Base-by-base conservation (phyloP, 768 basidiomycete genomes). In the Termitomyces sp. region DNA sequence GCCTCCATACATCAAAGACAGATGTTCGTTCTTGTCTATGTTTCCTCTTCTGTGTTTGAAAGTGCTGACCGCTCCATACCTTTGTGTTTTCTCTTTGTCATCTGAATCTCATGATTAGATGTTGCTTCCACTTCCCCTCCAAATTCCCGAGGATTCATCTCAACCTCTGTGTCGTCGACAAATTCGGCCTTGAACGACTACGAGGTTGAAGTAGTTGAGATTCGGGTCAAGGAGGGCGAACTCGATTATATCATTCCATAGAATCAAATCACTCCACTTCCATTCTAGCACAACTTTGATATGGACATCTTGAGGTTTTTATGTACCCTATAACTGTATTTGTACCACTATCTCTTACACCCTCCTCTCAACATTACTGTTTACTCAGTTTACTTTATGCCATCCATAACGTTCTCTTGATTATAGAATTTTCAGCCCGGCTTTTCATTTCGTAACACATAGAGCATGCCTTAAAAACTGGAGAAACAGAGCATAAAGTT, bases 161-260 rank as follows among this genome's bases (percentile, higher is more conserved):
- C 85, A 56, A 82, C 83, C 51, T 87, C 87, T 43, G 80, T 81
- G 39, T 85, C 87, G 13, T 86, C 88, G 51, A 81, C 80, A 48
- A 83, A 83, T 69, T 82, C 84, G 46, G 81, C 81, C 54, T 71
- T 88, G 61, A 83, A 80, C 60, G 88, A 90, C 64, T 91, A 89
- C 62, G 89, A 92, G 67, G 85, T 92, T 59, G 90, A 93, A 70
- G 90, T 92, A 37, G 91, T 90, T 63, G 89, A 92, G 74, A 94
- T 93, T 69, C 80, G 90, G 58, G 88, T 93, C 59, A 78, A 81
- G 61, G 90, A 90, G 65, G 87, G 82, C 51, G 91, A 93, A 64
- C 74, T 92, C 50, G 81, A 85, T 68, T 81, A 84, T 58, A 87
- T 92, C 68, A 88, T 92, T 69, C 90, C 86, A 24, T 79, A 71